phyloP scores from a whole-genome alignment of 2,329 filamentous ascomycete species.

The Aspergillus fructus region DNA sequence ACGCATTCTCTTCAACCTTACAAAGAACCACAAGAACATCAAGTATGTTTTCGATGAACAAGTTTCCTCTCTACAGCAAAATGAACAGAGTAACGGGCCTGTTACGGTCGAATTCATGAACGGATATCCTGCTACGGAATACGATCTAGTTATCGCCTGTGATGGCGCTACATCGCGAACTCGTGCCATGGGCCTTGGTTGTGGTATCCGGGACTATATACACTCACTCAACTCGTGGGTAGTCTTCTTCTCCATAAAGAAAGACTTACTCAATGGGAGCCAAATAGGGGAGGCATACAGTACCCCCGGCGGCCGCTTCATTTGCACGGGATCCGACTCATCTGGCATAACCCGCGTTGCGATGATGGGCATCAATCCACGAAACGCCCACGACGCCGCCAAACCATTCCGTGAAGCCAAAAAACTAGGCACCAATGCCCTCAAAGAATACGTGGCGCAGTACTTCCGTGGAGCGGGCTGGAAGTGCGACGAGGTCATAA shows the following conservation, averaged over 20 bases:
- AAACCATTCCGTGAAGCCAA: background rate
- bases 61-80: background rate
- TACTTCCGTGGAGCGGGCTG: background rate
- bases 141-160: background rate
- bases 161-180: constrained; percentile 3
- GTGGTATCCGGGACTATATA: background rate
- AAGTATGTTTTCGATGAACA: constrained; percentile 3
- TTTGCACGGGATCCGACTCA: background rate
- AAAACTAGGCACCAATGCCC: background rate
- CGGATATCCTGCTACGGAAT: background rate
- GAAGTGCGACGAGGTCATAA: background rate
- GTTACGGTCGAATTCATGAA: background rate
- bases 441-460: background rate
- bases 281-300: background rate
- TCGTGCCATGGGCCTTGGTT: background rate
- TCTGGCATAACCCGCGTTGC: no score
- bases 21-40: background rate
- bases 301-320: background rate
- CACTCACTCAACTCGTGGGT: no score
- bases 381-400: no score
- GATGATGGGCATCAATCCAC: no score
- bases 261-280: no score
- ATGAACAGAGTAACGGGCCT: no score
- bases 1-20: background rate
- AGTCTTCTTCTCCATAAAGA: no score